These are phyloP conservation scores for Ogataea pilisensis DNA, from an alignment of 805 yeast species.

Conservation along the genomic window DNA sequence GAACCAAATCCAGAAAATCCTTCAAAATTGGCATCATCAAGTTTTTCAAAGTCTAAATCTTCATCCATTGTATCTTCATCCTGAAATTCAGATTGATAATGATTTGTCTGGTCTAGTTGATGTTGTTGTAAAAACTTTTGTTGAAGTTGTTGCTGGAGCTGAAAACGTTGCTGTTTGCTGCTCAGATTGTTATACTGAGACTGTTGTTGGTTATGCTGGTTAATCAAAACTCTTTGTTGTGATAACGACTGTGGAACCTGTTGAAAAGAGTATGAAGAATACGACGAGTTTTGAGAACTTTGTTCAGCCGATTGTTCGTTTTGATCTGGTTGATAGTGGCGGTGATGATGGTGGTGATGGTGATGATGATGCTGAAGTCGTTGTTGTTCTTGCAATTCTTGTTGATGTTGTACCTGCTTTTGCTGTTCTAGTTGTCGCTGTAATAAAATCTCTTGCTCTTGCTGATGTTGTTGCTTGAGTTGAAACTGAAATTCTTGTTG, in stretches of 20 bases:
- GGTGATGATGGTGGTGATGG: neutral
- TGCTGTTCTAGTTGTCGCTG: neutral
- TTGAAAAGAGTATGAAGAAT: neutral
- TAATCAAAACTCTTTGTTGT: neutral
- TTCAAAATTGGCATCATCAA: constrained; percentile 26
- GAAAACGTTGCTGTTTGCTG: neutral
- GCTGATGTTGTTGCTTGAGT: constrained; percentile 1
- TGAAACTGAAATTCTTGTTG: constrained; percentile 1
- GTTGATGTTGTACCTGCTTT: constrained; percentile 1
- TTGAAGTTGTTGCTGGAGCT: neutral
- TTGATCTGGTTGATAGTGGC: neutral
- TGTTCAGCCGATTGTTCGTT: neutral
- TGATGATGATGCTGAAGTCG: neutral
- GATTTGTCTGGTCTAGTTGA: neutral
- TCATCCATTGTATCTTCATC: constrained; percentile 24
- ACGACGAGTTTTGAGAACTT: neutral
- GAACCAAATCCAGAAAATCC: constrained; percentile 21
- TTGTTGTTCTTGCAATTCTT: constrained; percentile 1
- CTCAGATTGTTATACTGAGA: too few relatives aligned
- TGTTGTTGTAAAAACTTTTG: neutral
- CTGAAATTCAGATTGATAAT: neutral
- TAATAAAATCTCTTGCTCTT: neutral
- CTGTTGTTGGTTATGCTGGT: constrained; percentile 1
- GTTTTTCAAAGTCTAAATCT: constrained; percentile 24
- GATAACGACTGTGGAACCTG: constrained; percentile 1